Conservation (phyloP, 805 yeast genomes). For the Grigorovia jiainica region DNA sequence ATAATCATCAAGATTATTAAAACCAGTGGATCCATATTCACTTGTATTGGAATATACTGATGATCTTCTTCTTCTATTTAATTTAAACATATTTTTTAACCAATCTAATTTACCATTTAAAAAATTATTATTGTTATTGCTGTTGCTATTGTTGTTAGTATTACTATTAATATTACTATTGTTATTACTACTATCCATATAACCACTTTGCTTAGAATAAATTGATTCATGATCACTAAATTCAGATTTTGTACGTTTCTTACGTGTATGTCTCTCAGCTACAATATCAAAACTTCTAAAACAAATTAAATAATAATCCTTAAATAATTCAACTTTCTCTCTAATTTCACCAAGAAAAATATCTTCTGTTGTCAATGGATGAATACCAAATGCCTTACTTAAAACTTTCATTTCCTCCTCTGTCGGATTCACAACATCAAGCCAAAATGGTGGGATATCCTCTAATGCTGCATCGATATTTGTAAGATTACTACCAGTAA, state of each 20-base stretch:
- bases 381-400: constrained; percentile 86
- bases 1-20: background rate
- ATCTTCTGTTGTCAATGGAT: constrained; percentile 94
- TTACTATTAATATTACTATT: constrained; percentile 4
- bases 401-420: constrained; percentile 94
- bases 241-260: constrained; percentile 20
- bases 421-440: constrained; percentile 85
- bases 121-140: background rate
- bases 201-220: background rate
- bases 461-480: constrained; percentile 7
- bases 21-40: constrained; percentile 1
- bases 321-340: constrained; percentile 89
- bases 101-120: background rate
- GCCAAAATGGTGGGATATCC: constrained; percentile 74
- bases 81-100: constrained; percentile 1
- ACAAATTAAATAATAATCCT: constrained; percentile 85
- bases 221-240: constrained; percentile 1
- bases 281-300: constrained; percentile 78
- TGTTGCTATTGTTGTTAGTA: background rate
- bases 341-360: constrained; percentile 87
- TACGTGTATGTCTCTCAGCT: constrained; percentile 52
- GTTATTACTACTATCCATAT: background rate
- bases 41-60: constrained; percentile 3
- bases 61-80: constrained; percentile 6
- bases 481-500: background rate